Percentiles rank a stretch among this genome's conserved stretches.
phyloP scores from a whole-genome alignment of 1,284 basidiomycete species.

The Grifola frondosa region DNA sequence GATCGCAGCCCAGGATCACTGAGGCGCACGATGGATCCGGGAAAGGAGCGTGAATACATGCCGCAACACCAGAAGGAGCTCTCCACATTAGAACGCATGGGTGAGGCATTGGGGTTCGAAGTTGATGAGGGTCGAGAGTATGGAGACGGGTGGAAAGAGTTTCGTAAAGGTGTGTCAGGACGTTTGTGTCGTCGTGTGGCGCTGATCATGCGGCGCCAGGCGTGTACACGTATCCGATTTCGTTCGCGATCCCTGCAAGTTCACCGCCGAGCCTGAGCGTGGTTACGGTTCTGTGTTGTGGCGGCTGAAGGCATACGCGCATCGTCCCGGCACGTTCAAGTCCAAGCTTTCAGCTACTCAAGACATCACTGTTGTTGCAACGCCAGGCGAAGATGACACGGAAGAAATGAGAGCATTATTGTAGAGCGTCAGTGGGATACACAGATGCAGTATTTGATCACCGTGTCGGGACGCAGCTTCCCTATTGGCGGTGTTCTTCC shows the following conservation, averaged over 20 bases:
- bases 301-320: conserved; percentile 80
- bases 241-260: conserved; percentile 80
- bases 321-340: conserved; percentile 82
- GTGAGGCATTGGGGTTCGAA: conserved; percentile 40
- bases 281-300: conserved; percentile 80
- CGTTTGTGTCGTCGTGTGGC: not conserved
- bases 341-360: conserved; percentile 69
- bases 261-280: conserved; percentile 81
- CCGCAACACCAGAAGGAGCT: conserved; percentile 14
- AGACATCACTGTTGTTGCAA: conserved; percentile 78
- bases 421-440: conserved; percentile 93
- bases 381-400: conserved; percentile 75
- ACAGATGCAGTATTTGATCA: conserved; percentile 84
- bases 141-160: conserved; percentile 84
- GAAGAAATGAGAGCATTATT: conserved; percentile 85
- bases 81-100: conserved; percentile 31
- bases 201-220: conserved; percentile 43
- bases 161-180: conserved; percentile 71
- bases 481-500: conserved; percentile 84
- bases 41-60: conserved; percentile 10
- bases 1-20: conserved; percentile 15
- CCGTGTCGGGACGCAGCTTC: conserved; percentile 79
- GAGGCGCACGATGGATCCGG: conserved; percentile 26
- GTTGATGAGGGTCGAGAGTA: conserved; percentile 45
- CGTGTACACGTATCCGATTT: conserved; percentile 94